Conservation (phyloP, 805 yeast species). For the Teunomyces panamensis region DNA sequence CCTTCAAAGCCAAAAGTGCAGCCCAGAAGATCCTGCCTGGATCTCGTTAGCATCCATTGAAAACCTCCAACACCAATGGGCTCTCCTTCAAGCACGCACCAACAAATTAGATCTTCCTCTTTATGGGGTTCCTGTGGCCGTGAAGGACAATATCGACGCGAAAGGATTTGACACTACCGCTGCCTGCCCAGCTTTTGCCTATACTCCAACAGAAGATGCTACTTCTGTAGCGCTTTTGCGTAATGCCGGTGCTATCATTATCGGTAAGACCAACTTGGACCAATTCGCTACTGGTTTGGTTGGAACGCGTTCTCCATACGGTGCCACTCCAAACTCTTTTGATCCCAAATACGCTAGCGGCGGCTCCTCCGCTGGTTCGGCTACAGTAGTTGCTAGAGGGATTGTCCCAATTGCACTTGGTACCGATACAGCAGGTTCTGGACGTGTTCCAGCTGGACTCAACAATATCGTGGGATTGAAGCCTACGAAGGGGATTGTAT, state of each 20-base stretch:
- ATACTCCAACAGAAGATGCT: slow-evolving; percentile 68
- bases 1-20: slow-evolving; percentile 43
- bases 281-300: slow-evolving; percentile 98
- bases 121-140: slow-evolving; percentile 93
- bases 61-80: slow-evolving; percentile 75
- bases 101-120: slow-evolving; percentile 58
- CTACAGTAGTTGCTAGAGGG: slow-evolving; percentile 86
- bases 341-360: slow-evolving; percentile 80
- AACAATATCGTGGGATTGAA: slow-evolving; percentile 90
- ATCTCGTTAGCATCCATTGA: slow-evolving; percentile 68
- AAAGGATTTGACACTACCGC: slow-evolving; percentile 84
- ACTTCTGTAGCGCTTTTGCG: slow-evolving; percentile 70
- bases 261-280: slow-evolving; percentile 94
- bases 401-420: slow-evolving; percentile 86
- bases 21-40: slow-evolving; percentile 83
- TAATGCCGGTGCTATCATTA: slow-evolving; percentile 86
- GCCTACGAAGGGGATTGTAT: slow-evolving; percentile 86
- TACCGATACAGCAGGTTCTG: slow-evolving; percentile 98
- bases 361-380: slow-evolving; percentile 97
- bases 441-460: slow-evolving; percentile 94
- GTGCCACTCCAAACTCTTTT: slow-evolving; percentile 80
- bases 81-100: slow-evolving; percentile 60
- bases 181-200: slow-evolving; percentile 86
- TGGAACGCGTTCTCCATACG: slow-evolving; percentile 94
- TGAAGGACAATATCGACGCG: slow-evolving; percentile 93